Evolutionary conservation across 306 rosid species (phyloP), one percentile per base, ranked within the genome.

Genomic region (Vicia sativa): DNA sequence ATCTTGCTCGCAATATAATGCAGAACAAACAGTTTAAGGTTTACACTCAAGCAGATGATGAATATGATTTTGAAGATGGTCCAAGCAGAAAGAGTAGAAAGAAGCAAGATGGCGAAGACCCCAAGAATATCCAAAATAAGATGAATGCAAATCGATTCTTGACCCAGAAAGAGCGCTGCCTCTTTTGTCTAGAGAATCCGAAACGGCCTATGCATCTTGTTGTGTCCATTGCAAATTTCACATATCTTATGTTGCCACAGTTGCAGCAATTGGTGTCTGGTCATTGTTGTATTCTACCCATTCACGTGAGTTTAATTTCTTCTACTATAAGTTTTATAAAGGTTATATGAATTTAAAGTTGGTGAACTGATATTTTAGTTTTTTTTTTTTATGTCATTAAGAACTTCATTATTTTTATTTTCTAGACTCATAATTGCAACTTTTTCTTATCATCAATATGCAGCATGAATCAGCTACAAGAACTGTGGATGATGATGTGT

Each of bases 391-490:
- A 35, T 72, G 50, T 35, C 28, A 31, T 11, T 37, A 41, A 37
- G 26, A 49, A 34, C 19, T 65, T 39, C 2, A 9, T 63, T 42
- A 29, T 43, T 38, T 34, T 12, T 74, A 10, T 48, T 73, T 50
- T 28, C 10, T 23, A 46, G 64, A 38, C 29, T 74, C 38, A 6
- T 14, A 61, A 19, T 68, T 65, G 3, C 19, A 44, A 43, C 39
- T 68, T 43, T 25, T 21, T 42, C 7, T 37, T 8, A 10, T 64
- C 29, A 38, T 74, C 65, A 57, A 44, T 46, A 54, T 62, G 37
- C 91, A 93, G 97, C 98, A 93, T 76, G 98, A 86, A 80, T 77
- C 86, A 41, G 81, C 98, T 68, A 83, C 96, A 2, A 90, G 96
- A 78, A 79, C 76, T 6, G 88, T 86, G 53, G 98, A 93, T 23